These are phyloP conservation scores for Dendrobium catenatum DNA, from an alignment of 106 monocot species.

Conservation along the genomic window DNA sequence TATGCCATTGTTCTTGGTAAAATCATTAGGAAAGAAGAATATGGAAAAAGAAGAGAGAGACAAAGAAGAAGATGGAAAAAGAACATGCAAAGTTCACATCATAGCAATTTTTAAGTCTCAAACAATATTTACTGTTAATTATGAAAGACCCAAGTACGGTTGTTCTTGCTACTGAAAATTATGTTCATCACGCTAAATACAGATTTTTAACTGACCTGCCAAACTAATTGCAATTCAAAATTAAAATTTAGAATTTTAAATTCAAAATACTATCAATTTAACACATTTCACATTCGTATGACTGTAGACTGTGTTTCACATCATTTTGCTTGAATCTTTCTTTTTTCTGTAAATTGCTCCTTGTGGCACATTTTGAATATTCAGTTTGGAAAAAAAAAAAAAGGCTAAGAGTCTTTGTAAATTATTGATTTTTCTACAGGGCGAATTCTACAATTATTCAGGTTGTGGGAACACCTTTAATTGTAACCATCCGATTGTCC, in stretches of 20 bases:
- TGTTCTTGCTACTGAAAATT: not conserved
- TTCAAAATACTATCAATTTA: not conserved
- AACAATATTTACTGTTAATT: too few relatives aligned
- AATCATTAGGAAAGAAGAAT: not conserved
- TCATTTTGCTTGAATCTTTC: not conserved
- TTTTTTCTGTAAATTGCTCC: not conserved
- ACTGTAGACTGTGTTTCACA: not conserved
- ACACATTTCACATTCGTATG: not conserved
- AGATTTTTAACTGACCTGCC: not conserved
- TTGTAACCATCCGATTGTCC: conserved; percentile 90
- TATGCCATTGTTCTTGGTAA: not conserved
- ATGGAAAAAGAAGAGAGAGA: not conserved
- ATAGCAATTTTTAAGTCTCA: too few relatives aligned
- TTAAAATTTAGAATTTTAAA: not conserved
- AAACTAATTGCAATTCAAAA: not conserved
- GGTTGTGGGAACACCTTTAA: conserved; percentile 97
- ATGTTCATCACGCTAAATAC: not conserved
- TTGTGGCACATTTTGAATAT: not conserved
- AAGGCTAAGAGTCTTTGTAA: not conserved
- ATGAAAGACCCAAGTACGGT: too few relatives aligned
- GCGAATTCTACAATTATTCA: conserved; percentile 90
- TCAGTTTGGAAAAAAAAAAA: not conserved
- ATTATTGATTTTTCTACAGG: conserved; percentile 34
- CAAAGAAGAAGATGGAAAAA: too few relatives aligned
- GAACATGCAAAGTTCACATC: too few relatives aligned